Percentiles rank a stretch among this genome's conserved stretches.
Evolutionary conservation across 2,329 filamentous ascomycete genomes (phyloP).

Genomic region (Diaporthe nobilis): DNA sequence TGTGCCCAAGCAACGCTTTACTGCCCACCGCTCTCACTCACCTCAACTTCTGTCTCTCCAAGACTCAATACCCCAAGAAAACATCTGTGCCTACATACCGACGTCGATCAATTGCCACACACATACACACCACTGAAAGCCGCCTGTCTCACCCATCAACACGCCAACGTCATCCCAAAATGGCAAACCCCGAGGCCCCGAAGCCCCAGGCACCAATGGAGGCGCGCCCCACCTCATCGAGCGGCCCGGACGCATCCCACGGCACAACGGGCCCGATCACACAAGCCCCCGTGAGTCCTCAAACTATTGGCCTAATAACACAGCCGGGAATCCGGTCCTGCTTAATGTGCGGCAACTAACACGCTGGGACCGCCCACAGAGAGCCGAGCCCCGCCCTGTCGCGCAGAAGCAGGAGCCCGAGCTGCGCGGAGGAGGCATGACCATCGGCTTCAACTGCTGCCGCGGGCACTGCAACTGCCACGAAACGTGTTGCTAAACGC

Average conservation of each 20-base stretch:
- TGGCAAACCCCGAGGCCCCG: constrained; percentile 14
- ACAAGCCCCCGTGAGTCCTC: constrained; percentile 18
- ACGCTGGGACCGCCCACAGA: not conserved
- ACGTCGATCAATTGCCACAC: not conserved
- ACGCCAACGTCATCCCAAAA: not conserved
- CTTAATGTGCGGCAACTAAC: not conserved
- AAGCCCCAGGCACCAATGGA: constrained; percentile 20
- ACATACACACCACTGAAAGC: not conserved
- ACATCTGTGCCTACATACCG: not conserved
- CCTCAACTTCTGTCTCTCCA: not conserved
- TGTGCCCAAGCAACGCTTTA: not conserved
- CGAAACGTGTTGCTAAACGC: constrained; percentile 12
- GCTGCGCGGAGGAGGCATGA: constrained; percentile 26
- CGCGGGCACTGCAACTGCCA: constrained; percentile 22
- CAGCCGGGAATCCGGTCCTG: not conserved
- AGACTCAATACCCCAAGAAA: not conserved
- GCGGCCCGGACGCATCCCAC: not conserved
- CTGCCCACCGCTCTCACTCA: constrained; percentile 7
- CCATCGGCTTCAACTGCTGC: constrained; percentile 30
- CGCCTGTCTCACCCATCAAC: not conserved
- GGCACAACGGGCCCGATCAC: constrained; percentile 10
- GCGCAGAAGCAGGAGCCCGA: constrained; percentile 17
- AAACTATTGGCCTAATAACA: too few species aligned
- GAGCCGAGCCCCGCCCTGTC: constrained; percentile 17
- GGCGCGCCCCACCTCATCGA: constrained; percentile 9